These are phyloP conservation scores for Zangia roseola DNA, from an alignment of 768 basidiomycete genomes.

Conservation along the genomic window DNA sequence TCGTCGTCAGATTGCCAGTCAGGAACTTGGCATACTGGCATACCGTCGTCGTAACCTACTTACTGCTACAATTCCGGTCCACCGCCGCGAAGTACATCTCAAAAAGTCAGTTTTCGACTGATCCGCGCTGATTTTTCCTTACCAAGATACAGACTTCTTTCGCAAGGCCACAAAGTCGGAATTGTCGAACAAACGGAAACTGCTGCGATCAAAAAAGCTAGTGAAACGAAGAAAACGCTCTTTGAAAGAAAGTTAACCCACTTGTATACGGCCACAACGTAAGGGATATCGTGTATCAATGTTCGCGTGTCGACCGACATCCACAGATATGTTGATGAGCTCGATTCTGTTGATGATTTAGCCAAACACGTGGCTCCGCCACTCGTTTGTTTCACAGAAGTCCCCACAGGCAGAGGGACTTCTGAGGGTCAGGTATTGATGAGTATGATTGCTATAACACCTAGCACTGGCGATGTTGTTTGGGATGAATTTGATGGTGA, in stretches of 20 bases:
- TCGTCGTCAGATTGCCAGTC: conserved; percentile 58
- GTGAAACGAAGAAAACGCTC: conserved; percentile 69
- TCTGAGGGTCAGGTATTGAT: conserved; percentile 44
- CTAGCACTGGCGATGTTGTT: conserved; percentile 88
- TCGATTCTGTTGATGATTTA: conserved; percentile 65
- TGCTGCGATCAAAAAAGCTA: conserved; percentile 81
- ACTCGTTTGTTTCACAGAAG: conserved; percentile 74
- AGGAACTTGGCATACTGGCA: conserved; percentile 76
- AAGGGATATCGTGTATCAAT: conserved; percentile 26
- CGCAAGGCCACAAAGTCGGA: conserved; percentile 80
- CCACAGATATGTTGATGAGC: conserved; percentile 75
- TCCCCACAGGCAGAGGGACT: conserved; percentile 8
- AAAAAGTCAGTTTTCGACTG: conserved; percentile 55
- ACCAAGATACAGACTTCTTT: conserved; percentile 52
- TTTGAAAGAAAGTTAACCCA: conserved; percentile 76
- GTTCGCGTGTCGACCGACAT: conserved; percentile 7
- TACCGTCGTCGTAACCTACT: conserved; percentile 71
- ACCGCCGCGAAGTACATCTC: conserved; percentile 66
- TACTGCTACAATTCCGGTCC: conserved; percentile 71
- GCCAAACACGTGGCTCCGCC: conserved; percentile 59
- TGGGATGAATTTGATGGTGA: conserved; percentile 90
- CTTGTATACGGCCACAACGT: conserved; percentile 88
- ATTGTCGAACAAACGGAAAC: conserved; percentile 84
- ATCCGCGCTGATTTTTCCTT: not conserved
- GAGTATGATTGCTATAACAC: conserved; percentile 76